Evolutionary conservation across 2,329 filamentous ascomycete genomes (phyloP).

Genomic region (Microdochium paspali): DNA sequence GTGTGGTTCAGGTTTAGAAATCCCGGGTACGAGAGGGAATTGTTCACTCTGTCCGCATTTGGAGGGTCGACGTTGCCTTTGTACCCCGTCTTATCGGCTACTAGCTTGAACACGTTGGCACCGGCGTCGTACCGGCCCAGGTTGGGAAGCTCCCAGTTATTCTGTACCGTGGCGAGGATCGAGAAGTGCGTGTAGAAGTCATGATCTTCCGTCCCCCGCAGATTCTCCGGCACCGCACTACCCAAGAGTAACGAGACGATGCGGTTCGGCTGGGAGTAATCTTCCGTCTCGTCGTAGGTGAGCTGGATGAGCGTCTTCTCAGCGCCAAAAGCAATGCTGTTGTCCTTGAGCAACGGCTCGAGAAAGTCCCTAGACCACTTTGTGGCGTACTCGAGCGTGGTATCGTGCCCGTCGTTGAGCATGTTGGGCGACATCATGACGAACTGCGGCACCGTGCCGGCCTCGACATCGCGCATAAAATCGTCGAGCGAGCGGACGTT

Average conservation of each 20-base stretch:
- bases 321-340: constrained; percentile 59
- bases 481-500: constrained; percentile 53
- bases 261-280: constrained; percentile 57
- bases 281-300: constrained; percentile 71
- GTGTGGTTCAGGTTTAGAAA: constrained; percentile 25
- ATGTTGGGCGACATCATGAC: constrained; percentile 54
- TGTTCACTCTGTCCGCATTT: constrained; percentile 22
- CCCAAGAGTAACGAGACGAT: constrained; percentile 66
- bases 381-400: constrained; percentile 59
- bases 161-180: constrained; percentile 43
- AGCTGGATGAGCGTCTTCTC: constrained; percentile 65
- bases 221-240: constrained; percentile 54
- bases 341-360: constrained; percentile 48
- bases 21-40: constrained; percentile 32
- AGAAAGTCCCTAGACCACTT: constrained; percentile 60
- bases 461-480: constrained; percentile 49
- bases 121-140: constrained; percentile 21
- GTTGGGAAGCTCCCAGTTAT: constrained; percentile 57
- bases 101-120: constrained; percentile 46
- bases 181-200: constrained; percentile 58
- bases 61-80: constrained; percentile 23
- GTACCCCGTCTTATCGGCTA: constrained; percentile 52
- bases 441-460: constrained; percentile 53
- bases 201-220: constrained; percentile 57
- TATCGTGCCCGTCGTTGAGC: constrained; percentile 63